A percentile compares a stretch with the other conserved stretches of the same genome.
Evolutionary conservation across 73 alveolate genomes (phyloP).

Genomic region (Vitrella brassicaformis): DNA sequence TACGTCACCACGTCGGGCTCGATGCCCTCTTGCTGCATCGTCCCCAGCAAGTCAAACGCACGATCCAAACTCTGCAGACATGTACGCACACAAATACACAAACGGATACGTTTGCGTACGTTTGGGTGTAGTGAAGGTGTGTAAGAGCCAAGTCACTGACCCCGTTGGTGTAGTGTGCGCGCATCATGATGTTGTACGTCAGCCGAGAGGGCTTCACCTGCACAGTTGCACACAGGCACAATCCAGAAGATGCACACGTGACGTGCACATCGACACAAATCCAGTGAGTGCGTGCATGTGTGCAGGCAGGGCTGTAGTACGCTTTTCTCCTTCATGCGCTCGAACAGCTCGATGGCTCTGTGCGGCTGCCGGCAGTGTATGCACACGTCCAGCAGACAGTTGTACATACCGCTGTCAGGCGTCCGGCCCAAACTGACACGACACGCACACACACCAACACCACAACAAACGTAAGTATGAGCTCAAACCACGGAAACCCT

Average conservation of each 20-base stretch:
- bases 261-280: too few relatives aligned
- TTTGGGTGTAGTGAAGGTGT: not conserved
- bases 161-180: too few relatives aligned
- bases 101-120: too few relatives aligned
- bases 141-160: not conserved
- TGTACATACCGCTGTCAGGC: constrained; percentile 80
- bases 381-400: constrained; percentile 84
- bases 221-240: not conserved
- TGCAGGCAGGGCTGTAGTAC: not conserved
- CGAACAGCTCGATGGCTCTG: constrained; percentile 65
- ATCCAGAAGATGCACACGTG: not conserved
- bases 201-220: too few relatives aligned
- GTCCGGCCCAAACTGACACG: not conserved
- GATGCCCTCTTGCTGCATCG: constrained; percentile 59
- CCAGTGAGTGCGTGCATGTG: too few relatives aligned
- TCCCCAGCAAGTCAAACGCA: constrained; percentile 60
- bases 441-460: too few relatives aligned
- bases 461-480: too few relatives aligned
- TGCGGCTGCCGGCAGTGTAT: constrained; percentile 56
- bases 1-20: constrained; percentile 77
- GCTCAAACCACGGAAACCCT: too few relatives aligned
- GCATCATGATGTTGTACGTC: not conserved
- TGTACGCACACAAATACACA: too few relatives aligned
- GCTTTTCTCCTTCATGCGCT: constrained; percentile 66
- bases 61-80: too few relatives aligned